These are phyloP conservation scores for Colletotrichum truncatum DNA, from an alignment of 2,329 filamentous ascomycete species.

Conservation along the genomic window DNA sequence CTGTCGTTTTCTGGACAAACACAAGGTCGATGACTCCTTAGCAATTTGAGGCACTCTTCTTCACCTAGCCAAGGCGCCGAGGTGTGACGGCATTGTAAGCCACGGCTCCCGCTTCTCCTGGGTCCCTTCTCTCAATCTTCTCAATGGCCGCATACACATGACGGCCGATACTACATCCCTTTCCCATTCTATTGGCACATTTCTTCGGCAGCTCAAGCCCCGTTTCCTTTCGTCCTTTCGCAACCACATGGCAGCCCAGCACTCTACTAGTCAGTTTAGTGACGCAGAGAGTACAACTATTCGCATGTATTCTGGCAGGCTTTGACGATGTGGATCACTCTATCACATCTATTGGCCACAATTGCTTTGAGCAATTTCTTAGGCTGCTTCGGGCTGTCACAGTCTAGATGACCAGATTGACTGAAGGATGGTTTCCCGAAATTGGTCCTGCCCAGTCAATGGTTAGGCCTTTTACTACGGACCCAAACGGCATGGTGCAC, in stretches of 20 bases:
- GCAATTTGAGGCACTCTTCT: neutral
- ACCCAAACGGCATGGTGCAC: neutral
- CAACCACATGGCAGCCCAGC: conserved; percentile 10
- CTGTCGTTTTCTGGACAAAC: neutral
- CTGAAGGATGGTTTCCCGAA: too few relatives aligned
- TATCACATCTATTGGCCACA: too few relatives aligned
- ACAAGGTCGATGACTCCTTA: too few relatives aligned
- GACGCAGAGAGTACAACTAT: too few relatives aligned
- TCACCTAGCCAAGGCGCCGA: neutral
- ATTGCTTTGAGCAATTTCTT: too few relatives aligned
- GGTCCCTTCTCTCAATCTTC: neutral
- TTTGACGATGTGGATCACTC: neutral
- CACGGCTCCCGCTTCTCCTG: neutral
- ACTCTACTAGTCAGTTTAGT: too few relatives aligned
- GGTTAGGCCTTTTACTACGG: too few relatives aligned
- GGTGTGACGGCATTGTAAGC: neutral
- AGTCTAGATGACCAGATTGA: too few relatives aligned
- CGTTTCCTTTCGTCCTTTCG: conserved; percentile 18
- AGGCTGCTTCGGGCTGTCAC: too few relatives aligned
- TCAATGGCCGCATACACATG: neutral
- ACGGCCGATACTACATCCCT: neutral
- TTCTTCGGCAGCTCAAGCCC: neutral
- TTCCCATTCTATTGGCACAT: neutral
- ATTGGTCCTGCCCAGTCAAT: too few relatives aligned
- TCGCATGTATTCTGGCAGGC: neutral